Evolutionary conservation across 2,329 filamentous ascomycete genomes (phyloP).

Genomic region (Penicillium sp.): DNA sequence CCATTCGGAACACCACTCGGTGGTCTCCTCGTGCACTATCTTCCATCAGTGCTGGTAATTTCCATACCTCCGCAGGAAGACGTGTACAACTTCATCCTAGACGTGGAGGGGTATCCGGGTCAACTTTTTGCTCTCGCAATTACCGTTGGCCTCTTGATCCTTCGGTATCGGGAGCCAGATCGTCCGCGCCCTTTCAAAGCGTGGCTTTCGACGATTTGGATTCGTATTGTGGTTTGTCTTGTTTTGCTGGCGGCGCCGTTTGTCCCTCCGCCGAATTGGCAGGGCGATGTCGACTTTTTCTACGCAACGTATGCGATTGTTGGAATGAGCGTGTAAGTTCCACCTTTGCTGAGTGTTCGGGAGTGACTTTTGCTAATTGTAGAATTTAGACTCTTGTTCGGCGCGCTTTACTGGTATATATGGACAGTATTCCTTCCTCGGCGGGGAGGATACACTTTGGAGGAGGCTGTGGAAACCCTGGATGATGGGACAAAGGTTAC

Average conservation of each 20-base stretch:
- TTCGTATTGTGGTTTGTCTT: constrained; percentile 58
- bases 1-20: constrained; percentile 70
- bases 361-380: constrained; percentile 16
- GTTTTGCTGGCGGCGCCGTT: constrained; percentile 63
- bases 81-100: constrained; percentile 72
- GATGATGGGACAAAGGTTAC: constrained; percentile 69
- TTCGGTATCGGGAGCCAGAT: constrained; percentile 62
- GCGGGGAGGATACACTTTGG: constrained; percentile 61
- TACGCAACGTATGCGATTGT: constrained; percentile 58
- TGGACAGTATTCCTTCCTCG: constrained; percentile 65
- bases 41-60: constrained; percentile 69
- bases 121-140: constrained; percentile 63
- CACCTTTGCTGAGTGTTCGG: neutral
- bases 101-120: constrained; percentile 69
- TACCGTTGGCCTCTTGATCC: constrained; percentile 60
- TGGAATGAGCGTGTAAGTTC: constrained; percentile 48
- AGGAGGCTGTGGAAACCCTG: constrained; percentile 62
- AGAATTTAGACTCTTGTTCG: constrained; percentile 56
- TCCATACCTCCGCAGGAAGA: constrained; percentile 64
- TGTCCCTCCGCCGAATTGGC: constrained; percentile 57
- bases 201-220: constrained; percentile 61
- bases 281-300: constrained; percentile 50
- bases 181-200: constrained; percentile 66
- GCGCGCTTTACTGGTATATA: constrained; percentile 67
- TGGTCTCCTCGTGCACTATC: constrained; percentile 67